phyloP scores from a whole-genome alignment of 208 protist species.

The Trypanosoma caninum region DNA sequence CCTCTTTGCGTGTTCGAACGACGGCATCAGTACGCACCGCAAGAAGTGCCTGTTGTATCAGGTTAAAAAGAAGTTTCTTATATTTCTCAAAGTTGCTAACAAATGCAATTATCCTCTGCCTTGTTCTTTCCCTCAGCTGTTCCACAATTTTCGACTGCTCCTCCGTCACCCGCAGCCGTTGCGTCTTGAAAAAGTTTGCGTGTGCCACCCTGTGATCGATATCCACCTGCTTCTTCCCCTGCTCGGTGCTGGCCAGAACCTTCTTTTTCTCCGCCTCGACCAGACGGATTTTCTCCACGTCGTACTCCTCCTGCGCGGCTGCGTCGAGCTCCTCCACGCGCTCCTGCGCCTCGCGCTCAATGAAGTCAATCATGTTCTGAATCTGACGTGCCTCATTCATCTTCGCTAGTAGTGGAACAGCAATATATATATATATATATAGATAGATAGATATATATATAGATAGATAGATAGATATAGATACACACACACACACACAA shows the following conservation, averaged over 20 bases:
- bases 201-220: conserved; percentile 76
- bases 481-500: no score
- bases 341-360: conserved; percentile 90
- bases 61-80: conserved; percentile 49
- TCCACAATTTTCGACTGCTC: conserved; percentile 75
- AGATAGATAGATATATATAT: no score
- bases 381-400: conserved; percentile 90
- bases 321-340: conserved; percentile 86
- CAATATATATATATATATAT: not conserved
- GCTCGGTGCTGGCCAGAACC: conserved; percentile 66
- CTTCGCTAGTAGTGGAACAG: conserved; percentile 21
- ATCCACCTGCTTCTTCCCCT: conserved; percentile 83
- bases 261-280: conserved; percentile 86
- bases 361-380: conserved; percentile 94
- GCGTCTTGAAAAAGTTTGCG: conserved; percentile 83
- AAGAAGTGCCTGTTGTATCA: conserved; percentile 78
- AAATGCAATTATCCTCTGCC: conserved; percentile 53
- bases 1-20: conserved; percentile 69
- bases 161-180: conserved; percentile 84
- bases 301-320: conserved; percentile 89
- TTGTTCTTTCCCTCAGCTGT: conserved; percentile 62
- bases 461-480: no score
- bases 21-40: conserved; percentile 70
- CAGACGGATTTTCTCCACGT: conserved; percentile 88
- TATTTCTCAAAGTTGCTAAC: conserved; percentile 57